Conservation (phyloP, 768 basidiomycete genomes). For the Daedalea quercina region DNA sequence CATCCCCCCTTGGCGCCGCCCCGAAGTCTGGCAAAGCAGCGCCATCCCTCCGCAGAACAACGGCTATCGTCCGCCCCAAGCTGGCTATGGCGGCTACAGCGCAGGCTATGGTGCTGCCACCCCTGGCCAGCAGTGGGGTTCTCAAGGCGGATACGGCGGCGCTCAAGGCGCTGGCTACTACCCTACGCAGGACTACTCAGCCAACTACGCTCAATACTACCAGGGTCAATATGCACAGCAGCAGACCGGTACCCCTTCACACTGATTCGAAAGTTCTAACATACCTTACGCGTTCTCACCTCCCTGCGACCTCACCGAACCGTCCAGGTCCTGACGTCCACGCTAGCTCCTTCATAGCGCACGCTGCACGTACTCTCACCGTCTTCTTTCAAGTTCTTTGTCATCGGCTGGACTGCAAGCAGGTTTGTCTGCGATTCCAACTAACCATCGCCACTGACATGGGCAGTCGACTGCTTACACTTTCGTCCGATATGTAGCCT, state of each 20-base stretch:
- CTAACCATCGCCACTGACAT: slow-evolving; percentile 10
- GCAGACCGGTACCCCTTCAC: slow-evolving; percentile 42
- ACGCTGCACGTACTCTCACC: too few species aligned
- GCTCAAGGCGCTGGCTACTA: slow-evolving; percentile 31
- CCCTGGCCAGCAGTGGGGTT: slow-evolving; percentile 14
- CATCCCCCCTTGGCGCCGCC: slow-evolving; percentile 87
- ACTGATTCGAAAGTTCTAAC: slow-evolving; percentile 21
- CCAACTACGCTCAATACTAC: slow-evolving; percentile 82
- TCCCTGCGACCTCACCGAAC: slow-evolving; percentile 8
- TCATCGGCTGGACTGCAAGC: slow-evolving; percentile 1
- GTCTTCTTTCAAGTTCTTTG: too few species aligned
- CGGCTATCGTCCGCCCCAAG: slow-evolving; percentile 61
- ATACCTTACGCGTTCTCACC: slow-evolving; percentile 7
- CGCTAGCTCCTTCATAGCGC: background rate
- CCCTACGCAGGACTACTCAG: slow-evolving; percentile 60
- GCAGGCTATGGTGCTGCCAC: slow-evolving; percentile 14
- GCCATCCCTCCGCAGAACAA: slow-evolving; percentile 33
- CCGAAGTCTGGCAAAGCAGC: slow-evolving; percentile 73
- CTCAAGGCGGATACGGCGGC: slow-evolving; percentile 31
- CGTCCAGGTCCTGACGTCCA: background rate
- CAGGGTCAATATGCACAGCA: slow-evolving; percentile 84
- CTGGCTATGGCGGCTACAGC: slow-evolving; percentile 21
- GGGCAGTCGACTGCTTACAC: background rate
- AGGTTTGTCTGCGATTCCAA: slow-evolving; percentile 14
- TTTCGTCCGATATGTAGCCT: background rate